phyloP scores from a whole-genome alignment of 768 basidiomycete genomes.

The Amanita fuliginea region DNA sequence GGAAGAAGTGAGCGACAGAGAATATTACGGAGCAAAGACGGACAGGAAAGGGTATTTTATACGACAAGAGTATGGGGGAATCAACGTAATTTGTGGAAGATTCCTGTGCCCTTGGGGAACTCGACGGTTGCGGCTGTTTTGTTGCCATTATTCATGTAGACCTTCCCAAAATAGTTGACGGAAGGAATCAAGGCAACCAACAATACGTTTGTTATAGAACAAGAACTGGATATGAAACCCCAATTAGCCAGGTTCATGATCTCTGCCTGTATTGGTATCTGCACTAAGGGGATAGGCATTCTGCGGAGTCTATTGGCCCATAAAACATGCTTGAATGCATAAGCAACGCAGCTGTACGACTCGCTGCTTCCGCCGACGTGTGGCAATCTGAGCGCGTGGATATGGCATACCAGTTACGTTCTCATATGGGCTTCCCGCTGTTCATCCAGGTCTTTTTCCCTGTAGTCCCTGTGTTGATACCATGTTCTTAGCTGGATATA shows the following conservation, averaged over 20 bases:
- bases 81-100: not conserved
- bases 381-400: not conserved
- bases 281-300: too few relatives aligned
- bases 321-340: too few relatives aligned
- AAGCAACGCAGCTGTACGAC: too few relatives aligned
- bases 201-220: not conserved
- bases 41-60: not conserved
- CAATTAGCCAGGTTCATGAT: not conserved
- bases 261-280: too few relatives aligned
- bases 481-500: slow-evolving; percentile 1
- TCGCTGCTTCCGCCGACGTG: too few relatives aligned
- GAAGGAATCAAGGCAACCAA: not conserved
- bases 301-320: too few relatives aligned
- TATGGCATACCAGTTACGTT: not conserved
- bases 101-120: not conserved
- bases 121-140: not conserved
- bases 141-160: not conserved
- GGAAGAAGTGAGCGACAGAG: not conserved
- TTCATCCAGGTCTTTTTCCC: not conserved
- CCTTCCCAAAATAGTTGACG: not conserved
- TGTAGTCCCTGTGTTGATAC: not conserved
- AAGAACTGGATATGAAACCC: not conserved
- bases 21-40: not conserved
- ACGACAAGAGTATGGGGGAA: not conserved
- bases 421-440: not conserved